phyloP scores from a whole-genome alignment of 106 monocot genomes.

The Dendrobium nobile region DNA sequence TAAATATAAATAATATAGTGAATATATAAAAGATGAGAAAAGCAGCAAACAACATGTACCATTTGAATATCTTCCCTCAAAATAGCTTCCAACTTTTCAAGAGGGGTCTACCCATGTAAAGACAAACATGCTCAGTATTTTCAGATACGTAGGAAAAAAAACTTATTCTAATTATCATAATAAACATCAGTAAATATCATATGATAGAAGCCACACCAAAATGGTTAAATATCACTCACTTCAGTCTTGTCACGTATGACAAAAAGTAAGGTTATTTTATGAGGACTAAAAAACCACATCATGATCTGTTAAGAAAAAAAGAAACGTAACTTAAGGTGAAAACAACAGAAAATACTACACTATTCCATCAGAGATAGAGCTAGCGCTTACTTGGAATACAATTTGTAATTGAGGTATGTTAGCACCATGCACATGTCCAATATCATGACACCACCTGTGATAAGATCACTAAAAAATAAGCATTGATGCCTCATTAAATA shows the following conservation, averaged over 20 bases:
- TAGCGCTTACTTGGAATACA: slow-evolving; percentile 73
- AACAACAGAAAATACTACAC: neutral
- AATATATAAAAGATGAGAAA: neutral
- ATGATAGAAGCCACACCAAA: neutral
- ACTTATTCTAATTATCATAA: neutral
- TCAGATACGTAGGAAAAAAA: slow-evolving; percentile 6
- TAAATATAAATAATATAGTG: neutral
- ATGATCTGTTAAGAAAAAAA: slow-evolving; percentile 52
- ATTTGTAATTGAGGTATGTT: slow-evolving; percentile 97
- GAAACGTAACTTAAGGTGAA: slow-evolving; percentile 7
- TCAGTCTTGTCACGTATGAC: slow-evolving; percentile 95
- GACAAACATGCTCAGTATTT: slow-evolving; percentile 7
- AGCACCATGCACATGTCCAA: slow-evolving; percentile 95
- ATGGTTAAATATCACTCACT: slow-evolving; percentile 22
- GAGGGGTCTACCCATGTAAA: slow-evolving; percentile 55
- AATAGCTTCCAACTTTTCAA: slow-evolving; percentile 84
- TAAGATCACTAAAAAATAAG: neutral
- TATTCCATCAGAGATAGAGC: slow-evolving; percentile 5
- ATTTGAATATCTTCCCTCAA: slow-evolving; percentile 96
- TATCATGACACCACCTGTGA: slow-evolving; percentile 97
- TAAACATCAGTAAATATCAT: neutral
- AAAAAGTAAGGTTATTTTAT: slow-evolving; percentile 89
- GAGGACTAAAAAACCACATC: slow-evolving; percentile 94
- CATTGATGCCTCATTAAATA: slow-evolving; percentile 1
- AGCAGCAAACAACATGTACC: slow-evolving; percentile 24